Evolutionary conservation across 768 basidiomycete species (phyloP), one percentile per base, ranked within the genome.

Genomic region (Omphalotus guepiniiformis): DNA sequence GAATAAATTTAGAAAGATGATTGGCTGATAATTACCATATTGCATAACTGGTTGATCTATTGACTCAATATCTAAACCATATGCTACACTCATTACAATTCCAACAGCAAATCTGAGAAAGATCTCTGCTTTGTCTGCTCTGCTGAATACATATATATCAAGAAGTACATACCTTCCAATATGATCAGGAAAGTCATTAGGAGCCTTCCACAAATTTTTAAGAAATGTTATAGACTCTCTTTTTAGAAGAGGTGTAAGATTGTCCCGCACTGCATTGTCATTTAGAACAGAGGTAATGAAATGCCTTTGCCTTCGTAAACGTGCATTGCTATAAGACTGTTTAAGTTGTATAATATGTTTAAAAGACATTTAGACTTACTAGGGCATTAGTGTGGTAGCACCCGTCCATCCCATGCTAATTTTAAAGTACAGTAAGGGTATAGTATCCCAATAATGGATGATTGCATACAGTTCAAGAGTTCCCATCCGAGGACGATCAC

Each of bases 281-380:
- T 37, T 37, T n/a, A 37, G 35, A 15, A 37, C 35, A 15, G 21
- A 16, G n/a, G n/a, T 37, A 21, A 37, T 37, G n/a, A 37, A 37
- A 7, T 37, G 35, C n/a, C 35, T 15, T 44, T 22, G 53, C 46
- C n/a, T 48, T 40, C 32, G 51, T 57, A 9, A 48, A 3, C 4
- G 38, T 13, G 28, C 25, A 25, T 23, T 48, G 39, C 16, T 40
- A 19, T 22, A 19, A n/a, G 18, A 21, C 40, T 48, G n/a, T 15
- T n/a, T 15, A 15, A 15, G 5, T 37, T 37, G n/a, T 37, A 37
- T 7, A n/a, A 37, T 6, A 21, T 6, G 35, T 6, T 37, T 37
- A 15, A 21, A 15, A 21, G 35, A 37, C n/a, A n/a, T n/a, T n/a
- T 6, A 37, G 35, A 37, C 35, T 37, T 19, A 37, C 35, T 37